Conservation (phyloP, 2,329 filamentous ascomycete genomes). For the Aspergillus pseudoviridinutans region DNA sequence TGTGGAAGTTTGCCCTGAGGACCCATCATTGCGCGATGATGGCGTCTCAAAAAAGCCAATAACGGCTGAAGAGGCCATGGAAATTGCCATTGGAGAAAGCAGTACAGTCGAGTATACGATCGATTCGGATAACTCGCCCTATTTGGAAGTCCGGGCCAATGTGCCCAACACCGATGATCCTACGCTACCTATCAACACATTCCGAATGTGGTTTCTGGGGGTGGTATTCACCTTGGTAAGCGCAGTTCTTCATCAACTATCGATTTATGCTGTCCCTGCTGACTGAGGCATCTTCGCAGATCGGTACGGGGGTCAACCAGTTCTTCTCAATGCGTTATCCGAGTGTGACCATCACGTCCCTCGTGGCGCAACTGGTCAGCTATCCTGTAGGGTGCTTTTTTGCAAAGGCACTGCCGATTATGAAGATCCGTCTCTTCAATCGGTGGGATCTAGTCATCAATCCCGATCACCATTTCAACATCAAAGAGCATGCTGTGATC, state of each 20-base stretch:
- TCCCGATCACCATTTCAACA: conserved; percentile 43
- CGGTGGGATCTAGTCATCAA: conserved; percentile 29
- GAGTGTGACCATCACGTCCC: conserved; percentile 41
- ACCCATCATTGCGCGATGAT: conserved; percentile 3
- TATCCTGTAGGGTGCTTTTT: conserved; percentile 40
- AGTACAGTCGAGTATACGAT: conserved; percentile 16
- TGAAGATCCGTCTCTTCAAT: conserved; percentile 18
- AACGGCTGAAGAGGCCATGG: conserved; percentile 14
- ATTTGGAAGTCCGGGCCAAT: conserved; percentile 25
- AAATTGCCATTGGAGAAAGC: conserved; percentile 18
- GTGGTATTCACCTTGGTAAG: conserved; percentile 42
- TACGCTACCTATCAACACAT: conserved; percentile 24
- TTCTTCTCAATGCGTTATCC: conserved; percentile 47
- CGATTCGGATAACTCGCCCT: conserved; percentile 26
- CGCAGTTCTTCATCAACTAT: background rate
- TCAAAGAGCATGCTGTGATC: conserved; percentile 45
- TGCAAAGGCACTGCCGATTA: conserved; percentile 38
- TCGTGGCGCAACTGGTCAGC: conserved; percentile 44
- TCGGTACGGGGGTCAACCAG: conserved; percentile 43
- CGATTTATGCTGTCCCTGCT: background rate
- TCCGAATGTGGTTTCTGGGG: conserved; percentile 43
- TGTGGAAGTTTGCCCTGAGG: conserved; percentile 9
- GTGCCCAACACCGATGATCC: conserved; percentile 26
- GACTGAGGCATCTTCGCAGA: background rate
- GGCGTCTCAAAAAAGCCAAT: conserved; percentile 11